Evolutionary conservation across 176 grass and related monocot genomes (phyloP).

Genomic region (Bonia amplexicaulis): DNA sequence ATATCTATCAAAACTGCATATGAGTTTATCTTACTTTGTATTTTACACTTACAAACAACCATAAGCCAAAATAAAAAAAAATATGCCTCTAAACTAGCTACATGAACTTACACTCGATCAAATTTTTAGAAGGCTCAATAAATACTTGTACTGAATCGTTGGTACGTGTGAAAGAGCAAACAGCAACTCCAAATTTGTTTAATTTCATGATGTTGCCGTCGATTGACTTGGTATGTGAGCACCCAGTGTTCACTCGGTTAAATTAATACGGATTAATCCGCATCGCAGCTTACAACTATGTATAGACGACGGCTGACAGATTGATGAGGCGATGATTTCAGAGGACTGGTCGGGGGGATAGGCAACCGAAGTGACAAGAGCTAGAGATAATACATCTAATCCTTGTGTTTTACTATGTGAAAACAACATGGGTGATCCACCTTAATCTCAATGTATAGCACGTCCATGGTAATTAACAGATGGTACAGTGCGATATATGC

Average conservation of each 20-base stretch:
- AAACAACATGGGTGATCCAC: too few species aligned
- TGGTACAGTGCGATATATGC: background rate
- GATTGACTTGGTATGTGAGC: background rate
- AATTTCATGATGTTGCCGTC: background rate
- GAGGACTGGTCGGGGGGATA: too few species aligned
- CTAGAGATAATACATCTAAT: too few species aligned
- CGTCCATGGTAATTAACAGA: too few species aligned
- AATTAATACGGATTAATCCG: background rate
- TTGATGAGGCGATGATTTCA: background rate
- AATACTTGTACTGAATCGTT: background rate
- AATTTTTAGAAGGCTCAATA: background rate
- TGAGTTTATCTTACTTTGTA: too few species aligned
- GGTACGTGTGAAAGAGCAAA: background rate
- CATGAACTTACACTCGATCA: background rate
- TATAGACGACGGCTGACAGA: background rate
- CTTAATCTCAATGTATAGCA: too few species aligned
- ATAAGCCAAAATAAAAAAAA: too few species aligned
- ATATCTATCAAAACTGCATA: rapidly evolving
- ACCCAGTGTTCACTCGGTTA: background rate
- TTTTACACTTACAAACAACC: too few species aligned
- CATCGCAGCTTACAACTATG: too few species aligned
- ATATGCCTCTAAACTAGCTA: background rate
- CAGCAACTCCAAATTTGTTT: background rate
- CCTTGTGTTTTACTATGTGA: too few species aligned
- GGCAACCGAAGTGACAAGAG: too few species aligned